Base-by-base conservation (phyloP, 768 basidiomycete genomes). In the Hemileccinum impolitum region DNA sequence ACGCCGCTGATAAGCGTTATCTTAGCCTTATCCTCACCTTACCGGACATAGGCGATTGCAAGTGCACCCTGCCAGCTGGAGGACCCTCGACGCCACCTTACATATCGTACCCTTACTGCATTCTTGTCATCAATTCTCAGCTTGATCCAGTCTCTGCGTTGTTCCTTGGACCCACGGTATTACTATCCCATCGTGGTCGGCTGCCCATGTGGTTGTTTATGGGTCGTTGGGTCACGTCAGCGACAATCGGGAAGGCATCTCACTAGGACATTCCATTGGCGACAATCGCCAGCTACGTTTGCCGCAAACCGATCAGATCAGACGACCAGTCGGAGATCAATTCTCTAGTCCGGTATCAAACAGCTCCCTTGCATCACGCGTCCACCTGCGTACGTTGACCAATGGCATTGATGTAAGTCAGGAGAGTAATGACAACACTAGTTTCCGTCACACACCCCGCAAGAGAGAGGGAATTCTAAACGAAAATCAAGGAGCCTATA, bases 131-230 rank as follows among this genome's bases (percentile, higher is more conserved):
- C 32, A 28, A 23, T 14, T 26, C 34, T 35, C 38, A 38, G 37
- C 26, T 30, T 38, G 39, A 53, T 42, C 40, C 44, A 32, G 34
- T 25, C 26, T 17, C 19, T 14, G 17, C 11, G 8, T 41, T 28
- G 40, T 48, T 37, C 38, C 58, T 35, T 59, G 54, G 53, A 60
- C 58, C 60, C 48, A 63, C 60, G 38, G 14, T 12, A 43, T 17
- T 3, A 45, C 56, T 15, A 17, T 9, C 12, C 11, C 17, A 6
- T 35, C 37, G 19, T 38, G 43, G 37, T n/a, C 28, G 21, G n/a
- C 47, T n/a, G n/a, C n/a, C n/a, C 18, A 25, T 31, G n/a, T 34
- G 18, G 38, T 47, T 23, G 10, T 51, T 51, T 53, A 45, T 47
- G 51, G 49, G 15, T 28, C 30, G 21, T 21, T 53, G 53, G 38